Evolutionary conservation across 1,284 basidiomycete genomes (phyloP).

Genomic region (Heterobasidion parviporum): DNA sequence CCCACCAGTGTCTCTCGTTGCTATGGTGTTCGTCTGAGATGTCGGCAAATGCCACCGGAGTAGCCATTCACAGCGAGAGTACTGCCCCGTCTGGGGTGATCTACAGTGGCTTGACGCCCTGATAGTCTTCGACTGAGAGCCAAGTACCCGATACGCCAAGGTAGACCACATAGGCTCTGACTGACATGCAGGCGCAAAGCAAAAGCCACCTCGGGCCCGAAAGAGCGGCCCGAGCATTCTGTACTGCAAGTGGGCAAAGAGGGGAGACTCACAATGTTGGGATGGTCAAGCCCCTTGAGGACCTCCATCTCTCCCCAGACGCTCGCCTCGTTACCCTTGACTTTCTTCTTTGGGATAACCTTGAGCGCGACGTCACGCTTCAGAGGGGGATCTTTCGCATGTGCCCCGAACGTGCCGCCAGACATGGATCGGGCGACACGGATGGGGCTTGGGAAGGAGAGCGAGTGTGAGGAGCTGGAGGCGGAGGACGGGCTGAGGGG

Average conservation of each 20-base stretch:
- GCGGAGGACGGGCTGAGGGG: neutral
- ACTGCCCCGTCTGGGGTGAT: too few species aligned
- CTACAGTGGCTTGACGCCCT: too few species aligned
- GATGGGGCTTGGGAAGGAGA: neutral
- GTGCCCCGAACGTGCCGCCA: slow-evolving; percentile 6
- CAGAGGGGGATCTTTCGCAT: slow-evolving; percentile 15
- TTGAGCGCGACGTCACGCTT: slow-evolving; percentile 80
- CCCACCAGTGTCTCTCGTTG: too few species aligned
- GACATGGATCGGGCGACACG: slow-evolving; percentile 2
- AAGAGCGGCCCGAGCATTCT: too few species aligned
- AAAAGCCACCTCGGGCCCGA: too few species aligned
- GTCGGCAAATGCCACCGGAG: too few species aligned
- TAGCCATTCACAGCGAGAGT: too few species aligned
- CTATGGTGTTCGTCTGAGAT: too few species aligned
- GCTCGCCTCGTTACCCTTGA: slow-evolving; percentile 78
- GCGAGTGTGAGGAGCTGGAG: neutral
- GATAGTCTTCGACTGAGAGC: too few species aligned
- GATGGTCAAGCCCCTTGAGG: slow-evolving; percentile 78
- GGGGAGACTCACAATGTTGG: slow-evolving; percentile 67
- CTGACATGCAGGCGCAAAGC: too few species aligned
- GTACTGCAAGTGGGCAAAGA: neutral
- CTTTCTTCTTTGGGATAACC: slow-evolving; percentile 86
- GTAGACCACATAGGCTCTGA: too few species aligned
- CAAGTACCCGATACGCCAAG: too few species aligned
- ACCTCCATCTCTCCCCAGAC: slow-evolving; percentile 92